Conservation (phyloP, 1,284 basidiomycete genomes). For the Malassezia obtusa region DNA sequence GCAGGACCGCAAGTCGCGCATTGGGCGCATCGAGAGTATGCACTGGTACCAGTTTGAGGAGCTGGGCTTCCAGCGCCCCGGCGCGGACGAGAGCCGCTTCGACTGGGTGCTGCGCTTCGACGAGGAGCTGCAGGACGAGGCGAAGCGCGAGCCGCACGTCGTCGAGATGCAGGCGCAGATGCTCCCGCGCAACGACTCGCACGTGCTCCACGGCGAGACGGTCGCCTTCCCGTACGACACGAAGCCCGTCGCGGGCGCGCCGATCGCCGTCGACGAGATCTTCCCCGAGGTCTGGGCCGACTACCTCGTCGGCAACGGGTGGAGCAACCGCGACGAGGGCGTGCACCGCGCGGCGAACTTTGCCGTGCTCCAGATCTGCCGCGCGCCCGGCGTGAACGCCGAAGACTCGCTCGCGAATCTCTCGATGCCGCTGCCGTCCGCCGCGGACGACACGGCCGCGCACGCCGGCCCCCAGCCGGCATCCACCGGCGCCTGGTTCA, state of each 20-base stretch:
- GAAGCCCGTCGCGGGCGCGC: slow-evolving; percentile 23
- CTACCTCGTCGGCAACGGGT: slow-evolving; percentile 40
- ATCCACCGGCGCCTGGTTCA: slow-evolving; percentile 32
- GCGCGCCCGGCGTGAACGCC: slow-evolving; percentile 22
- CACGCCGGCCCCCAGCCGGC: background rate
- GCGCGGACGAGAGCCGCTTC: slow-evolving; percentile 21
- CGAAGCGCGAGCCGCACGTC: slow-evolving; percentile 29
- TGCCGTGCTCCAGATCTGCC: slow-evolving; percentile 41
- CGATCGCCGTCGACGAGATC: slow-evolving; percentile 37
- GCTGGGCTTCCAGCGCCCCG: slow-evolving; percentile 24
- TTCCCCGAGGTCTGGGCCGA: slow-evolving; percentile 46
- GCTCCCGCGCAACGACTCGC: slow-evolving; percentile 1
- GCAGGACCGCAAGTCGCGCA: slow-evolving; percentile 26
- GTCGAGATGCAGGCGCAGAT: slow-evolving; percentile 19
- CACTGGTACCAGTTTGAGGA: slow-evolving; percentile 40
- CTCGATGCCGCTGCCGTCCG: slow-evolving; percentile 3
- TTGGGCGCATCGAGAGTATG: slow-evolving; percentile 23
- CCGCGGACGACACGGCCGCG: background rate
- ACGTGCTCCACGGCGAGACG: slow-evolving; percentile 19
- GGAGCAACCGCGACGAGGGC: slow-evolving; percentile 45
- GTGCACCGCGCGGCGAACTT: slow-evolving; percentile 44
- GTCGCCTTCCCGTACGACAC: slow-evolving; percentile 40
- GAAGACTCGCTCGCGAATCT: slow-evolving; percentile 12
- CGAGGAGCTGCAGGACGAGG: slow-evolving; percentile 30
- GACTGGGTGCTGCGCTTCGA: slow-evolving; percentile 38